Conservation (phyloP, 1,284 basidiomycete species). For the Leccinum subrobustum region DNA sequence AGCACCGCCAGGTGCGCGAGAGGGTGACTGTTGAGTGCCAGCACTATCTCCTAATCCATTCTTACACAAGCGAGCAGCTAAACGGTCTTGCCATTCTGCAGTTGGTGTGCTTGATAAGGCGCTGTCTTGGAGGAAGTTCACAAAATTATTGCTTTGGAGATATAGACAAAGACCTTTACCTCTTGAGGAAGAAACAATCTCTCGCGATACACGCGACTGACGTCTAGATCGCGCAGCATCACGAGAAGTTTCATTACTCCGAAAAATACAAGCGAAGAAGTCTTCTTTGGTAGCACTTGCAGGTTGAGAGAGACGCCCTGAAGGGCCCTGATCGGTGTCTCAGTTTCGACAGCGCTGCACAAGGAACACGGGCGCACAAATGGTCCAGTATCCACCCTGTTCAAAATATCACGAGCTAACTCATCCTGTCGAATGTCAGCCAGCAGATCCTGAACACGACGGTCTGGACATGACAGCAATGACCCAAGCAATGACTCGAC, state of each 20-base stretch:
- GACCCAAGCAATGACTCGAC: slow-evolving; percentile 82
- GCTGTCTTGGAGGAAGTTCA: slow-evolving; percentile 43
- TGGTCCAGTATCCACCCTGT: slow-evolving; percentile 71
- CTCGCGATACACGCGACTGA: slow-evolving; percentile 72
- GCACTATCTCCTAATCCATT: slow-evolving; percentile 22
- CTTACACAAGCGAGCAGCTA: slow-evolving; percentile 53
- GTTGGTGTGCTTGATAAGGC: slow-evolving; percentile 63
- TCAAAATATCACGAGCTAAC: slow-evolving; percentile 68
- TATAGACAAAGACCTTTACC: slow-evolving; percentile 36
- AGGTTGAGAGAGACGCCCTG: slow-evolving; percentile 52
- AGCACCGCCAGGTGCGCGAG: slow-evolving; percentile 22
- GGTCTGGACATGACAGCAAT: slow-evolving; percentile 71
- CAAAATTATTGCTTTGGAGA: slow-evolving; percentile 6
- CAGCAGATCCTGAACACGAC: slow-evolving; percentile 66
- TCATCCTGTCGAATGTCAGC: slow-evolving; percentile 68
- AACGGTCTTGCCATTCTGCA: slow-evolving; percentile 73
- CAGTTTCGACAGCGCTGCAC: slow-evolving; percentile 6
- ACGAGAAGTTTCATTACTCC: slow-evolving; percentile 51
- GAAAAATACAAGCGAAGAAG: slow-evolving; percentile 69
- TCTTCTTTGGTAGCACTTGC: slow-evolving; percentile 59
- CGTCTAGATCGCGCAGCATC: slow-evolving; percentile 66
- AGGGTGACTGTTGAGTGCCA: slow-evolving; percentile 16
- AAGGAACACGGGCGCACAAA: slow-evolving; percentile 46
- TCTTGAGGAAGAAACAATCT: slow-evolving; percentile 69
- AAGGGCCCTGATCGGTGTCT: slow-evolving; percentile 52